A percentile compares a stretch with the other conserved stretches of the same genome.
Conservation (phyloP, 805 yeast genomes). For the Candida mattraensis region DNA sequence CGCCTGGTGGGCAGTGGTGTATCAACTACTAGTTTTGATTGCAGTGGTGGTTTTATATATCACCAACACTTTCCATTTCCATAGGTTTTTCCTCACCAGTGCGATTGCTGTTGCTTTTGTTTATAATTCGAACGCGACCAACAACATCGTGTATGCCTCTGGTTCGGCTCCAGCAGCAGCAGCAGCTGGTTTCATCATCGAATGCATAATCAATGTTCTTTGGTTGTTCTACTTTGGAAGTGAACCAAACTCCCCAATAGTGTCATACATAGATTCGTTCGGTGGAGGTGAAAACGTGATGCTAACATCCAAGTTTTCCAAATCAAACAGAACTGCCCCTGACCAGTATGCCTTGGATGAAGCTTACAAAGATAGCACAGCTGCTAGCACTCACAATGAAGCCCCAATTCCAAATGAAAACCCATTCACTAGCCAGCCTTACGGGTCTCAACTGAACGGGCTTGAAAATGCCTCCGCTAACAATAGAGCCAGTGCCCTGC, state of each 20-base stretch:
- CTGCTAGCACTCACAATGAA: slow-evolving; percentile 4
- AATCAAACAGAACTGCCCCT: slow-evolving; percentile 7
- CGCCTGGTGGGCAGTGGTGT: slow-evolving; percentile 96
- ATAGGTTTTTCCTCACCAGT: slow-evolving; percentile 59
- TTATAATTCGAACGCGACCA: slow-evolving; percentile 82
- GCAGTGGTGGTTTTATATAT: slow-evolving; percentile 51
- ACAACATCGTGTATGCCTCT: slow-evolving; percentile 68
- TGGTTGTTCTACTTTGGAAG: slow-evolving; percentile 93
- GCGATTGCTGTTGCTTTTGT: slow-evolving; percentile 70
- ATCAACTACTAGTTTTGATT: slow-evolving; percentile 61
- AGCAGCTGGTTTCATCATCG: slow-evolving; percentile 86
- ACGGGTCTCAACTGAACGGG: slow-evolving; percentile 38
- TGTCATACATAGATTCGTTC: slow-evolving; percentile 81
- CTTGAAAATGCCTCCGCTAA: slow-evolving; percentile 35
- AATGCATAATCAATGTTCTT: slow-evolving; percentile 75
- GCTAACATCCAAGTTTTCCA: slow-evolving; percentile 19
- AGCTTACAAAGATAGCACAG: slow-evolving; percentile 18
- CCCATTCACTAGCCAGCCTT: slow-evolving; percentile 24
- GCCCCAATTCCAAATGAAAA: slow-evolving; percentile 12
- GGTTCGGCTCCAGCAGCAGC: slow-evolving; percentile 76
- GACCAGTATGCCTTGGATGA: slow-evolving; percentile 13
- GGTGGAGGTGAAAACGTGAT: slow-evolving; percentile 44
- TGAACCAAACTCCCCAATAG: slow-evolving; percentile 83
- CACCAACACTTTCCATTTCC: slow-evolving; percentile 65
- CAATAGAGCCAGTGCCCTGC: slow-evolving; percentile 16